Percentiles rank a stretch among this genome's conserved stretches.
Conservation (phyloP, 257 asterid genomes). For the Voacanga thouarsii region DNA sequence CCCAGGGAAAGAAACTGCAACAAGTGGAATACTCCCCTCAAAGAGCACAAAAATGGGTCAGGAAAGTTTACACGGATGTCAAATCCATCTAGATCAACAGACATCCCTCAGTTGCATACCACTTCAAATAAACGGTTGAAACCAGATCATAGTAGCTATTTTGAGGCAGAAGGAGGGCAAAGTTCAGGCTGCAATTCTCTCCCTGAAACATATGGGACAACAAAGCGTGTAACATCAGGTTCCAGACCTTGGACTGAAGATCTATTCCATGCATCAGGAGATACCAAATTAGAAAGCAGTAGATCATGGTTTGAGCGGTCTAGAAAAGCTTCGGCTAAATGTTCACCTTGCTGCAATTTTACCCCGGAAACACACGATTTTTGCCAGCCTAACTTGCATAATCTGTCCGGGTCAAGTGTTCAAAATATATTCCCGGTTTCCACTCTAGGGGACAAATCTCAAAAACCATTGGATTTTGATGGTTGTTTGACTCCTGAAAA, state of each 20-base stretch:
- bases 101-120: neutral
- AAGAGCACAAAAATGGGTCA: slow-evolving; percentile 1
- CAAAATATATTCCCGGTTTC: slow-evolving; percentile 8
- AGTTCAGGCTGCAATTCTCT: slow-evolving; percentile 11
- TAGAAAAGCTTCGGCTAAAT: slow-evolving; percentile 16
- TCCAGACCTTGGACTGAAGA: slow-evolving; percentile 27
- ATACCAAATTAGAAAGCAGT: neutral
- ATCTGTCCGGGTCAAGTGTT: slow-evolving; percentile 18
- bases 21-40: neutral
- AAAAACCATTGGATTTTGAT: slow-evolving; percentile 6
- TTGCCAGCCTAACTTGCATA: slow-evolving; percentile 14
- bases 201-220: slow-evolving; percentile 13
- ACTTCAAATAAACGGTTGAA: slow-evolving; percentile 10
- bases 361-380: slow-evolving; percentile 11
- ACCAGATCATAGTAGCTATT: slow-evolving; percentile 18
- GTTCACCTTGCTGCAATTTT: slow-evolving; percentile 15
- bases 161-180: slow-evolving; percentile 12
- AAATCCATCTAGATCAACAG: slow-evolving; percentile 14
- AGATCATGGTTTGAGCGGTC: slow-evolving; percentile 10
- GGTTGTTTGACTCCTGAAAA: slow-evolving; percentile 14
- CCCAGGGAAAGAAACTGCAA: slow-evolving; percentile 13
- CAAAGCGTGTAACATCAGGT: slow-evolving; percentile 7
- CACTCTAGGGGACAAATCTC: neutral
- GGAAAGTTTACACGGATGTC: slow-evolving; percentile 9
- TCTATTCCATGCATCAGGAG: slow-evolving; percentile 10